Evolutionary conservation across 2,329 filamentous ascomycete genomes (phyloP).

Genomic region (Didymella segeticola): DNA sequence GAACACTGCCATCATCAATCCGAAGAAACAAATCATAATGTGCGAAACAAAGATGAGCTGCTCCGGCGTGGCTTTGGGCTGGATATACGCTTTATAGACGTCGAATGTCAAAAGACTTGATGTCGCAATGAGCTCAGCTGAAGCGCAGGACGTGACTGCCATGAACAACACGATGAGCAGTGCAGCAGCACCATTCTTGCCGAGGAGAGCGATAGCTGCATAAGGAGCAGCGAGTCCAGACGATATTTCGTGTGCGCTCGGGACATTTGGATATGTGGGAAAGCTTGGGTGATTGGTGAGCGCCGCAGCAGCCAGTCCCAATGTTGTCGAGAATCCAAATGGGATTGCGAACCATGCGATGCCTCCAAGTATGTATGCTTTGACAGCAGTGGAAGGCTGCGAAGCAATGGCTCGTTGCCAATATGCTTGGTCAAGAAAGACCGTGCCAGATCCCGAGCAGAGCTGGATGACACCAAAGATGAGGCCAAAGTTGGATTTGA

Average conservation of each 20-base stretch:
- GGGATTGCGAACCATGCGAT: conserved; percentile 59
- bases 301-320: conserved; percentile 55
- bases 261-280: conserved; percentile 51
- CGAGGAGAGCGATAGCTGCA: conserved; percentile 37
- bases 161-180: conserved; percentile 43
- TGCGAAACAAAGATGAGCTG: conserved; percentile 52
- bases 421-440: conserved; percentile 55
- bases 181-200: conserved; percentile 39
- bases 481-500: conserved; percentile 52
- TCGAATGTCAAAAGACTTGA: conserved; percentile 52
- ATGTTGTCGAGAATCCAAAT: conserved; percentile 48
- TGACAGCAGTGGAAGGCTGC: conserved; percentile 36
- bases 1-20: conserved; percentile 51
- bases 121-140: conserved; percentile 51
- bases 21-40: conserved; percentile 50
- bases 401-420: conserved; percentile 54
- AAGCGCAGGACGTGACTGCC: conserved; percentile 47
- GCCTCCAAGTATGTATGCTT: conserved; percentile 48
- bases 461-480: conserved; percentile 55
- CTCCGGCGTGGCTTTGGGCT: conserved; percentile 44
- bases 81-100: conserved; percentile 54
- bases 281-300: conserved; percentile 53
- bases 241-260: conserved; percentile 34
- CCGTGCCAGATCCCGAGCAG: conserved; percentile 46
- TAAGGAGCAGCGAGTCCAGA: conserved; percentile 41